These are phyloP conservation scores for Arthrobotrys musiformis DNA, from an alignment of 2,329 filamentous ascomycete species.

Conservation along the genomic window DNA sequence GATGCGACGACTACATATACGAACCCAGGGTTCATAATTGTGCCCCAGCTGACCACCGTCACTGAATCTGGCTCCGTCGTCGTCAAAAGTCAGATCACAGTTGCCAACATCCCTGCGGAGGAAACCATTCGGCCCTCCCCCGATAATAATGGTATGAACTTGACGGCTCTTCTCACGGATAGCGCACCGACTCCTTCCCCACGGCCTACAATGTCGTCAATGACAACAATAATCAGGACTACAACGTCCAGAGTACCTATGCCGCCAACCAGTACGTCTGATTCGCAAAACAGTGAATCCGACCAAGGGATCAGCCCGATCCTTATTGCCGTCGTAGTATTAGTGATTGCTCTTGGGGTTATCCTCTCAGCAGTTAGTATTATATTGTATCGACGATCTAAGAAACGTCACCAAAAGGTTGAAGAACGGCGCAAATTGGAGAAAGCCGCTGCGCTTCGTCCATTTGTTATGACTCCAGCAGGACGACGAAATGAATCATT, in stretches of 20 bases:
- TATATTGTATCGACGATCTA: slow-evolving; percentile 29
- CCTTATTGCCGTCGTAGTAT: slow-evolving; percentile 28
- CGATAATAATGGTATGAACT: neutral
- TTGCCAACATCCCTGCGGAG: slow-evolving; percentile 22
- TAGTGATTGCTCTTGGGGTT: slow-evolving; percentile 34
- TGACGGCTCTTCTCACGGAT: slow-evolving; percentile 37
- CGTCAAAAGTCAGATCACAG: slow-evolving; percentile 40
- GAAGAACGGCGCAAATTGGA: neutral
- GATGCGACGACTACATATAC: slow-evolving; percentile 51
- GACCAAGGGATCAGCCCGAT: slow-evolving; percentile 21
- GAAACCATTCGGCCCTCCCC: slow-evolving; percentile 17
- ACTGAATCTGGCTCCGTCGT: slow-evolving; percentile 31
- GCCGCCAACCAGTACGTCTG: neutral
- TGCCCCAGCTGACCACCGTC: slow-evolving; percentile 39
- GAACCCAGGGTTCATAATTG: slow-evolving; percentile 45
- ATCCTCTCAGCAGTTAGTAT: slow-evolving; percentile 18
- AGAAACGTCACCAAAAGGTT: slow-evolving; percentile 17
- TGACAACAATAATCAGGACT: neutral
- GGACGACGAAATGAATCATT: slow-evolving; percentile 6
- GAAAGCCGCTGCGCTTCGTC: neutral
- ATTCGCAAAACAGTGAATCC: neutral
- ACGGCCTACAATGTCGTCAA: slow-evolving; percentile 2
- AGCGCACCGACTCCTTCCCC: slow-evolving; percentile 1
- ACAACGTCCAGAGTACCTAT: neutral
- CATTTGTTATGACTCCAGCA: neutral